Percentiles rank a stretch among this genome's conserved stretches.
phyloP scores from a whole-genome alignment of 805 yeast species.

The Ogataea pignaliae region DNA sequence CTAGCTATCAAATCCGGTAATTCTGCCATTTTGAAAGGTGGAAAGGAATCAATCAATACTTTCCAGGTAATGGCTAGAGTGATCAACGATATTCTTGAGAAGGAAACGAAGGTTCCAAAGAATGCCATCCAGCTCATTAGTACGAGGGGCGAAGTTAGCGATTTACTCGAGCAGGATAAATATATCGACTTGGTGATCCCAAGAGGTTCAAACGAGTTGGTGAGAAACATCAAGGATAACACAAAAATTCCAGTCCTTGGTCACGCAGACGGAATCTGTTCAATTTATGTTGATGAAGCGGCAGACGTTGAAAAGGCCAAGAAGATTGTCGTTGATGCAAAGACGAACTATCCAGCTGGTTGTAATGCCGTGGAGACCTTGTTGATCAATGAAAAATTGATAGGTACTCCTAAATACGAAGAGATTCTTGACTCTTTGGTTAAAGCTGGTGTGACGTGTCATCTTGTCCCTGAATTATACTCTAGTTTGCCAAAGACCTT shows the following conservation, averaged over 20 bases:
- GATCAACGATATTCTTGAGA: conserved; percentile 52
- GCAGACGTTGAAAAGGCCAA: conserved; percentile 78
- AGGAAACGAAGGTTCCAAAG: conserved; percentile 66
- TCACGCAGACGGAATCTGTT: conserved; percentile 97
- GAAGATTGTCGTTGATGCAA: conserved; percentile 75
- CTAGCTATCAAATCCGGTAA: conserved; percentile 95
- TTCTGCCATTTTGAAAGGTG: conserved; percentile 96
- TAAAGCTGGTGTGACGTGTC: conserved; percentile 68
- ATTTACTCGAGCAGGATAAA: conserved; percentile 75
- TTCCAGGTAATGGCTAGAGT: conserved; percentile 77
- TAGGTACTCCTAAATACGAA: conserved; percentile 17
- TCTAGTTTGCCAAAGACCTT: conserved; percentile 18
- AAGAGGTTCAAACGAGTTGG: conserved; percentile 93
- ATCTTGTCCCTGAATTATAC: conserved; percentile 54
- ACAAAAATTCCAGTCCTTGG: conserved; percentile 97
- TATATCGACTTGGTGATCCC: conserved; percentile 95
- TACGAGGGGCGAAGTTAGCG: conserved; percentile 87
- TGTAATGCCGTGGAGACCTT: conserved; percentile 95
- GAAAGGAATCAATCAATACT: conserved; percentile 85
- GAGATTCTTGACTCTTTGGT: conserved; percentile 36
- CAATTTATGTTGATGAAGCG: conserved; percentile 73
- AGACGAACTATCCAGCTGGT: conserved; percentile 98
- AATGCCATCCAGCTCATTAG: conserved; percentile 82
- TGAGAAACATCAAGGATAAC: conserved; percentile 74
- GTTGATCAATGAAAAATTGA: conserved; percentile 48